These are phyloP conservation scores for Saccharomycopsis amapae DNA, from an alignment of 805 yeast genomes.

Conservation along the genomic window DNA sequence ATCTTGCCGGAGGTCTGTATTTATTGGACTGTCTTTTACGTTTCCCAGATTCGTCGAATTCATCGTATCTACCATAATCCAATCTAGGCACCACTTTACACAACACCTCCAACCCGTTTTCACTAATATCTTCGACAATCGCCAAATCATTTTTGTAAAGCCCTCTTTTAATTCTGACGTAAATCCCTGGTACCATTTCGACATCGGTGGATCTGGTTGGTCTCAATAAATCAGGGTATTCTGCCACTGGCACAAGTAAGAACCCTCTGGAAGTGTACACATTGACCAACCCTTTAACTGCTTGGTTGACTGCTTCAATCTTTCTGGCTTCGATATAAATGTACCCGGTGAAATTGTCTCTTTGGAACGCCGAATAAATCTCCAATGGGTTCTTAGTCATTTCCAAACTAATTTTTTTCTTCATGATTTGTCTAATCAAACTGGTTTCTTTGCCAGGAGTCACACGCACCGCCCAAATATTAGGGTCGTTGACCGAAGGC, in stretches of 20 bases:
- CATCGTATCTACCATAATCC: constrained; percentile 70
- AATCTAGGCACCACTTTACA: constrained; percentile 88
- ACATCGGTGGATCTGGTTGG: constrained; percentile 85
- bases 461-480: constrained; percentile 92
- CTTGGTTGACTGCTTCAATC: constrained; percentile 84
- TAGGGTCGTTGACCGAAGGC: constrained; percentile 95
- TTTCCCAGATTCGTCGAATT: constrained; percentile 47
- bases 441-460: constrained; percentile 88
- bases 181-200: constrained; percentile 84
- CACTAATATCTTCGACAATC: constrained; percentile 85
- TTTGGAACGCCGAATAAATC: constrained; percentile 83
- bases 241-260: constrained; percentile 88
- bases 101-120: constrained; percentile 92
- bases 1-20: constrained; percentile 56
- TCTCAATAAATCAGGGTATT: constrained; percentile 85
- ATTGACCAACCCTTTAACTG: constrained; percentile 84
- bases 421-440: constrained; percentile 76
- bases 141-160: constrained; percentile 91
- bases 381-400: constrained; percentile 73
- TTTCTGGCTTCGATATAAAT: constrained; percentile 91
- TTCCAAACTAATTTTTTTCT: constrained; percentile 73
- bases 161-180: constrained; percentile 86
- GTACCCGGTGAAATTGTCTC: constrained; percentile 89
- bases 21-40: constrained; percentile 34
- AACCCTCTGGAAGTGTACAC: constrained; percentile 43